A percentile compares a stretch with the other conserved stretches of the same genome.
These are phyloP conservation scores for Kodamaea lidongshanica DNA, from an alignment of 805 yeast species.

Conservation along the genomic window DNA sequence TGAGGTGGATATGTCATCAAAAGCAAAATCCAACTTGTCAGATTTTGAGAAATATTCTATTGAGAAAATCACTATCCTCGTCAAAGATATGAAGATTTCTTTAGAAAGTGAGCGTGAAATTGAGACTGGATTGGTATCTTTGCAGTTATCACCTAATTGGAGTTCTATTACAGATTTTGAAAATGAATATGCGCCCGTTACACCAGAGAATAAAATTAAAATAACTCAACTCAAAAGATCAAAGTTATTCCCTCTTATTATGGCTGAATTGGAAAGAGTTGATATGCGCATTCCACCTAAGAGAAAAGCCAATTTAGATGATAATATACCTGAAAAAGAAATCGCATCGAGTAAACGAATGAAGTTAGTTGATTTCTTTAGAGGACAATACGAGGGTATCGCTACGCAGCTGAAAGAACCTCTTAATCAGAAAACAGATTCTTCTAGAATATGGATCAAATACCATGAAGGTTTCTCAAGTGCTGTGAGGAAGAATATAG, in stretches of 20 bases:
- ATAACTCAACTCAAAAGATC: slow-evolving; percentile 22
- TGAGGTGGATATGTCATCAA: slow-evolving; percentile 24
- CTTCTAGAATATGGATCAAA: slow-evolving; percentile 64
- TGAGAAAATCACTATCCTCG: slow-evolving; percentile 31
- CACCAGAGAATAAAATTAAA: slow-evolving; percentile 13
- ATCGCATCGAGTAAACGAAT: slow-evolving; percentile 17
- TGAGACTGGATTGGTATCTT: slow-evolving; percentile 22
- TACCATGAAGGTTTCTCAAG: slow-evolving; percentile 88
- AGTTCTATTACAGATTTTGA: slow-evolving; percentile 26
- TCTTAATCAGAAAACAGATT: slow-evolving; percentile 31
- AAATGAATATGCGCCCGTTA: slow-evolving; percentile 13
- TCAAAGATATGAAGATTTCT: slow-evolving; percentile 34
- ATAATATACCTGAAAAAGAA: slow-evolving; percentile 11
- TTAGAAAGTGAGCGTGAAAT: slow-evolving; percentile 33
- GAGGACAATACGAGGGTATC: slow-evolving; percentile 30
- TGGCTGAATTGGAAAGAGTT: slow-evolving; percentile 26
- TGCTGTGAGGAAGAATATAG: slow-evolving; percentile 79
- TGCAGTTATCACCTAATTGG: slow-evolving; percentile 32
- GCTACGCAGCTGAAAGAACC: slow-evolving; percentile 21
- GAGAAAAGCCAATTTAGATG: slow-evolving; percentile 20
- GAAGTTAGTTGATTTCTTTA: slow-evolving; percentile 34
- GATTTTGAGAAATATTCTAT: slow-evolving; percentile 27
- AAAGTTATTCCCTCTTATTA: slow-evolving; percentile 32
- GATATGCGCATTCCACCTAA: slow-evolving; percentile 10
- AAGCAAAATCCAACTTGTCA: slow-evolving; percentile 18